These are phyloP conservation scores for Penicillium samsonianum DNA, from an alignment of 495 filamentous ascomycete species.

Conservation along the genomic window DNA sequence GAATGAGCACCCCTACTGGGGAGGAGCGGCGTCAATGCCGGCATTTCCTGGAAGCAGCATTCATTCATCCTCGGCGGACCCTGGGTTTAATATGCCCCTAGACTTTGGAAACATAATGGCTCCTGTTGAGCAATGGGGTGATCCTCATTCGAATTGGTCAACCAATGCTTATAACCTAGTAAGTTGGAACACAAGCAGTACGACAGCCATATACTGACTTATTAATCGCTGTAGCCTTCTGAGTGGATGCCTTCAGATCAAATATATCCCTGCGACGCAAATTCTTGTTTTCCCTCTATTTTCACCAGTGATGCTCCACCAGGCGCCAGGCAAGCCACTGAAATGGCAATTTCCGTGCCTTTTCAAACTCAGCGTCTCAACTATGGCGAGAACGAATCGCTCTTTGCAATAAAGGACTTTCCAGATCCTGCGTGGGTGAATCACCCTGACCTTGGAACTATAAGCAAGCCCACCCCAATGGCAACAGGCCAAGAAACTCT, in stretches of 20 bases:
- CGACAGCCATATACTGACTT: background rate
- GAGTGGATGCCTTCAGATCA: background rate
- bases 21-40: background rate
- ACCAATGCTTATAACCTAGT: background rate
- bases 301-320: background rate
- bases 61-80: background rate
- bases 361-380: background rate
- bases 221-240: background rate
- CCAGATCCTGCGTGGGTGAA: constrained; percentile 3
- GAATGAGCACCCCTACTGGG: constrained; percentile 10
- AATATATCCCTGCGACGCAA: background rate
- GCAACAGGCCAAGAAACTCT: background rate
- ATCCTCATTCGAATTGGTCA: constrained; percentile 4
- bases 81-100: background rate
- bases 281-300: background rate
- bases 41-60: background rate
- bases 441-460: background rate
- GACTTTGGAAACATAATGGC: background rate
- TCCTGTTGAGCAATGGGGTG: constrained; percentile 9
- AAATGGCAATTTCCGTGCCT: no score
- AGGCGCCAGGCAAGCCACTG: background rate
- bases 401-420: background rate
- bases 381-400: background rate
- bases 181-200: background rate
- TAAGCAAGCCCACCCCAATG: background rate